Conservation (phyloP, 345 rosid genomes). For the Luvunga scandens region DNA sequence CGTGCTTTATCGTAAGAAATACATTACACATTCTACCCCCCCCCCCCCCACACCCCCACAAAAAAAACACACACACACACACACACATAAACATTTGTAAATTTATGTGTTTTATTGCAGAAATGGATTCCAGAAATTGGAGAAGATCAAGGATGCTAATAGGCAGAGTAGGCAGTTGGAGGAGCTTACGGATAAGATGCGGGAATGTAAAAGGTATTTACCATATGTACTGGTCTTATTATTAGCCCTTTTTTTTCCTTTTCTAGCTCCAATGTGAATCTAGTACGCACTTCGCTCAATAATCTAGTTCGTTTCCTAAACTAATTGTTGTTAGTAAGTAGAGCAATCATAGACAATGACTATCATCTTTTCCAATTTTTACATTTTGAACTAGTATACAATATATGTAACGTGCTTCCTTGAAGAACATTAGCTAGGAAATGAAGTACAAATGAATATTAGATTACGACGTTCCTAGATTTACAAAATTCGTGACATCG, state of each 20-base stretch:
- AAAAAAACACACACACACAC: too few species aligned
- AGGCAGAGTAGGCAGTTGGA: slow-evolving; percentile 94
- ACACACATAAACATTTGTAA: neutral
- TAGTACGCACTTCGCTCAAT: neutral
- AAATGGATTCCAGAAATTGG: slow-evolving; percentile 94
- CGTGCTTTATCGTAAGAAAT: slow-evolving; percentile 80
- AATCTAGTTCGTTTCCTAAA: neutral
- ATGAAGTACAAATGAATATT: neutral
- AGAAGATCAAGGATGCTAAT: slow-evolving; percentile 86
- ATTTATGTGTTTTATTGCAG: slow-evolving; percentile 30
- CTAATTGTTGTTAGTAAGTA: neutral
- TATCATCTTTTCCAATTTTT: neutral
- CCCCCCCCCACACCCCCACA: too few species aligned
- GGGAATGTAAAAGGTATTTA: slow-evolving; percentile 84
- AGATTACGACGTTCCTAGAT: neutral
- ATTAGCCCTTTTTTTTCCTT: neutral
- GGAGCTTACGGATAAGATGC: slow-evolving; percentile 93
- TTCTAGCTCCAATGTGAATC: neutral
- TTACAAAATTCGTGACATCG: neutral
- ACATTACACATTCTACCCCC: neutral
- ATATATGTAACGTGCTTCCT: neutral
- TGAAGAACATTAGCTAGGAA: neutral
- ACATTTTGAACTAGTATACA: neutral
- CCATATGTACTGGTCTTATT: neutral
- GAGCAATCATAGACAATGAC: neutral